Percentiles rank a stretch among this genome's conserved stretches.
These are phyloP conservation scores for Cryptococcus sp. DNA, from an alignment of 1,284 basidiomycete species.

Conservation along the genomic window DNA sequence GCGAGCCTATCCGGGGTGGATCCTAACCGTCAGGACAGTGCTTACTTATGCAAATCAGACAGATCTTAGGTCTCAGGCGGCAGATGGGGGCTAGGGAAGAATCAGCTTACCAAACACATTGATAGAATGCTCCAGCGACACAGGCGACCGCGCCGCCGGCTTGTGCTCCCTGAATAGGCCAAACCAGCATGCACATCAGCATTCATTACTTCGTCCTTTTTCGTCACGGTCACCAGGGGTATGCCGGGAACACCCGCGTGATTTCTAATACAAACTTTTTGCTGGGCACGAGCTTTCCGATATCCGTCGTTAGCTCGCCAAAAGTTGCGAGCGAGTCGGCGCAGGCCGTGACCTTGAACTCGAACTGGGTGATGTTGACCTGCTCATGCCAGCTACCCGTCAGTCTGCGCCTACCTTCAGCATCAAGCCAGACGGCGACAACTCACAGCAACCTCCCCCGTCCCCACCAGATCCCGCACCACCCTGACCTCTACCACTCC, in stretches of 20 bases:
- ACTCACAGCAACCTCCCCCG: conserved; percentile 25
- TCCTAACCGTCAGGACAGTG: conserved; percentile 63
- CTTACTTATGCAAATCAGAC: conserved; percentile 31
- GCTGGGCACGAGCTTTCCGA: conserved; percentile 30
- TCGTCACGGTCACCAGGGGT: not conserved
- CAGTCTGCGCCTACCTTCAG: not conserved
- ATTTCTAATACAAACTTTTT: conserved; percentile 6
- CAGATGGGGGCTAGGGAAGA: not conserved
- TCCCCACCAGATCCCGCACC: conserved; percentile 23
- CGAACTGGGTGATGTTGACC: conserved; percentile 30
- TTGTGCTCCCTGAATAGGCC: not conserved
- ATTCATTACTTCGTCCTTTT: not conserved
- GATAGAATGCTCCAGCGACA: conserved; percentile 32
- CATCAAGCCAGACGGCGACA: not conserved
- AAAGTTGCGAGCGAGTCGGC: conserved; percentile 50
- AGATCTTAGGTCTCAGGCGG: not conserved
- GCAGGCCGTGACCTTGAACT: conserved; percentile 45
- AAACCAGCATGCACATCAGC: not conserved
- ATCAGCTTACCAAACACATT: conserved; percentile 34
- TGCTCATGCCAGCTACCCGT: conserved; percentile 1
- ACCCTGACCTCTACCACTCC: conserved; percentile 51
- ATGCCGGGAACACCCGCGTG: not conserved
- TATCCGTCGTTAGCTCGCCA: conserved; percentile 37
- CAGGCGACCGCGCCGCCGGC: conserved; percentile 10
- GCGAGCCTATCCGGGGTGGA: conserved; percentile 56